Evolutionary conservation across 805 yeast species (phyloP).

Genomic region (Teunomyces lycoperdinae): DNA sequence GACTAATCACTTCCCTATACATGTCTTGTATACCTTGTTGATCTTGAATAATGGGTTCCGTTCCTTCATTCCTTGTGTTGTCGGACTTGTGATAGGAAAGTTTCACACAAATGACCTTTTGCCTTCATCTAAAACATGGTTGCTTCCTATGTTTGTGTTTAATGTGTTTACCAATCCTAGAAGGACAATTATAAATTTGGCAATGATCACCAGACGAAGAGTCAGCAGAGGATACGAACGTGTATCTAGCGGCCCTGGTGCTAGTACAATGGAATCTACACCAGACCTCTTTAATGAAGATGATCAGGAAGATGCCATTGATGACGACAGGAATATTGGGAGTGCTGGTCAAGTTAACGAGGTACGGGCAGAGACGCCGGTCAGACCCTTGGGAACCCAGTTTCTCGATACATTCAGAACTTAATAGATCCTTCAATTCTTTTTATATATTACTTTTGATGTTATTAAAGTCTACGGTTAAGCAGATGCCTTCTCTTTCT

Average conservation of each 20-base stretch:
- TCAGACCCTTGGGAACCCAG: constrained; percentile 58
- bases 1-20: constrained; percentile 41
- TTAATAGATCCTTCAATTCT: constrained; percentile 12
- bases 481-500: constrained; percentile 21
- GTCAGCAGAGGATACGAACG: constrained; percentile 1
- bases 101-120: constrained; percentile 32
- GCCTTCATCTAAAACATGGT: constrained; percentile 36
- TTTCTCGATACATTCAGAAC: constrained; percentile 58
- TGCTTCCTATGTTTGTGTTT: constrained; percentile 26
- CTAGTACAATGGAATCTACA: neutral
- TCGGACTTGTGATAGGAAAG: constrained; percentile 39
- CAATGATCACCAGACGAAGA: neutral
- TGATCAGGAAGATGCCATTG: constrained; percentile 24
- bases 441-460: neutral
- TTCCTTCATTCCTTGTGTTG: constrained; percentile 34
- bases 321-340: constrained; percentile 8
- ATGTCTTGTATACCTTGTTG: constrained; percentile 32
- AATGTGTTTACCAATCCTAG: constrained; percentile 27
- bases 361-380: constrained; percentile 56
- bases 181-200: neutral
- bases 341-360: constrained; percentile 12
- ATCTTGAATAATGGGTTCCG: constrained; percentile 37
- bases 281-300: constrained; percentile 10
- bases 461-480: neutral
- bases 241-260: neutral